Percentiles rank a stretch among this genome's conserved stretches.
phyloP scores from a whole-genome alignment of 2,329 filamentous ascomycete species.

The Orbilia blumenaviensis region DNA sequence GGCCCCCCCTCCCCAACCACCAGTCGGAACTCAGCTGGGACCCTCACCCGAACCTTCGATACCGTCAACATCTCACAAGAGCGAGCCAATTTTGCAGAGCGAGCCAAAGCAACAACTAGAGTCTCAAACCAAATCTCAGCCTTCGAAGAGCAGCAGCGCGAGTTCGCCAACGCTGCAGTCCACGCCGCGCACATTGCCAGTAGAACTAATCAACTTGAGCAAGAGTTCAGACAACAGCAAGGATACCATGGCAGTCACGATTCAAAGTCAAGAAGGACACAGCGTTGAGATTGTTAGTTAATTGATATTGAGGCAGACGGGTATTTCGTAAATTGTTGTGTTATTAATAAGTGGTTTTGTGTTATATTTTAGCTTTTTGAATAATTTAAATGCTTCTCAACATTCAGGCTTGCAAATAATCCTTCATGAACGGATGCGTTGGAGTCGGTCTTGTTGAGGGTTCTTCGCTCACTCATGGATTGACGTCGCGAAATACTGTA shows the following conservation, averaged over 20 bases:
- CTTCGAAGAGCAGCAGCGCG: not conserved
- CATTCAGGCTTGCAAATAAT: not conserved
- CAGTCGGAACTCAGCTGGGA: conserved; percentile 9
- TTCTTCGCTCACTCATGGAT: not conserved
- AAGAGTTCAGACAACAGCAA: conserved; percentile 22
- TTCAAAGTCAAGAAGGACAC: conserved; percentile 1
- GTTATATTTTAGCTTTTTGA: too few relatives aligned
- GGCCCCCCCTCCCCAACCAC: not conserved
- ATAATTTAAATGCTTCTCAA: not conserved
- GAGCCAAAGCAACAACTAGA: conserved; percentile 4
- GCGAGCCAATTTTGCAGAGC: conserved; percentile 8
- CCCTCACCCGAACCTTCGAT: conserved; percentile 4
- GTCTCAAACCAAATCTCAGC: too few relatives aligned
- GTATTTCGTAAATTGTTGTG: not conserved
- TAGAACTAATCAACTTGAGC: conserved; percentile 29
- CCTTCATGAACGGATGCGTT: too few relatives aligned
- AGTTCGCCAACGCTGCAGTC: conserved; percentile 33
- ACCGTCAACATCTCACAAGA: conserved; percentile 20
- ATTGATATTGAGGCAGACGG: not conserved
- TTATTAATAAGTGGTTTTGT: not conserved
- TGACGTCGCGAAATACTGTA: not conserved
- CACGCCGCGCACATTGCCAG: conserved; percentile 48
- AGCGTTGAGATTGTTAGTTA: conserved; percentile 31
- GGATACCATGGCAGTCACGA: conserved; percentile 1
- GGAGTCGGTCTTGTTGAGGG: too few relatives aligned